Evolutionary conservation across 805 yeast genomes (phyloP).

Genomic region (Metschnikowia cerradonensis): DNA sequence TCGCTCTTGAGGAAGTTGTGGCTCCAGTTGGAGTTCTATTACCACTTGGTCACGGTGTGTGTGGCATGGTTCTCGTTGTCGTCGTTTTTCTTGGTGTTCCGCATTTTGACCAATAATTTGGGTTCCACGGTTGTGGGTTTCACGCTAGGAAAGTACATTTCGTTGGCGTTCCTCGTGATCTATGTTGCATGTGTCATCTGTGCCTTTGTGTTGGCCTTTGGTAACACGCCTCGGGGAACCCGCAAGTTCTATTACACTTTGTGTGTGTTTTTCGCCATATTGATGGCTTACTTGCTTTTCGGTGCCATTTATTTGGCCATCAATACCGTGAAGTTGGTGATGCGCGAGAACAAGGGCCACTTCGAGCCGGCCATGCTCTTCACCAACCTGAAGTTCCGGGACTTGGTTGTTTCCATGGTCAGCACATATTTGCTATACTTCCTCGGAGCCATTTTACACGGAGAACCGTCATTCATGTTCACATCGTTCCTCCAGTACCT

Average conservation of each 20-base stretch:
- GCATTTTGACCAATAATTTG: slow-evolving; percentile 74
- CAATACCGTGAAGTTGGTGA: slow-evolving; percentile 57
- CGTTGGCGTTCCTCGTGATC: slow-evolving; percentile 80
- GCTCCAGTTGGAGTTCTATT: slow-evolving; percentile 82
- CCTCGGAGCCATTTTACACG: slow-evolving; percentile 70
- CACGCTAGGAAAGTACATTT: slow-evolving; percentile 69
- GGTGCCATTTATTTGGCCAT: slow-evolving; percentile 82
- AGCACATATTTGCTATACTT: slow-evolving; percentile 83
- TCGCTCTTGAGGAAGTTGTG: slow-evolving; percentile 73
- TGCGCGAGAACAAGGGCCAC: slow-evolving; percentile 39
- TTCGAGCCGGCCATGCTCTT: slow-evolving; percentile 47
- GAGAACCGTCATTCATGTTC: slow-evolving; percentile 91
- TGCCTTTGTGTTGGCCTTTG: slow-evolving; percentile 86
- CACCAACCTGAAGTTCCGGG: slow-evolving; percentile 71
- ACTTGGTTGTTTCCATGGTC: slow-evolving; percentile 76
- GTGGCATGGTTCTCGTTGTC: slow-evolving; percentile 92
- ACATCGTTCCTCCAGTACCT: slow-evolving; percentile 84
- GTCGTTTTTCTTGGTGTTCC: slow-evolving; percentile 88
- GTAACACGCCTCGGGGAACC: slow-evolving; percentile 92
- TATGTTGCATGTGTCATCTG: slow-evolving; percentile 77
- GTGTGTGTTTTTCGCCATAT: slow-evolving; percentile 74
- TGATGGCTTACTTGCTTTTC: slow-evolving; percentile 86
- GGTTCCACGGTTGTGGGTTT: slow-evolving; percentile 60
- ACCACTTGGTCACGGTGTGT: slow-evolving; percentile 73
- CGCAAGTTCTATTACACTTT: slow-evolving; percentile 70